Base-by-base conservation (phyloP, 2,329 filamentous ascomycete genomes). In the Botryotinia convoluta region DNA sequence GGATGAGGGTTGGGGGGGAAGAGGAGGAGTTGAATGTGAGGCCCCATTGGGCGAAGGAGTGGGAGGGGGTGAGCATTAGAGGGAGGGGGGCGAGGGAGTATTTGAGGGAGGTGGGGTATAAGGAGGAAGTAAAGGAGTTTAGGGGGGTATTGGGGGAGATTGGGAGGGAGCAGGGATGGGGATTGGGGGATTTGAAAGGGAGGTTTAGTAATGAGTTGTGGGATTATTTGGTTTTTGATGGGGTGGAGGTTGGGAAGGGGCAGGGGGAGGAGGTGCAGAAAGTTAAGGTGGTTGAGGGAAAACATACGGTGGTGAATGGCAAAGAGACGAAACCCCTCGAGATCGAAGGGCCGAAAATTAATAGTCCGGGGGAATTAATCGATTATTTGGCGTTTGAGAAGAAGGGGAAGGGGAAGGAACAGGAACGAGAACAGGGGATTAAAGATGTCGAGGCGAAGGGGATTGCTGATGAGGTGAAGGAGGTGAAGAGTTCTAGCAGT, bases 41-140 rank as follows among this genome's bases (percentile, higher is more conserved):
- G 35, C 84, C 84, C 22, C 84, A 85, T 74, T 84, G 83, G 84
- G 84, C 83, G 0, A 85, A 85, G 77, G 83, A 85, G 73, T 85
- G 84, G 71, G 71, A 72, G 16, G 32, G n/a, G 16, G 35, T 62
- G n/a, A 39, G 6, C 0, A 69, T 72, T 59, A 32, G 71, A 1
- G 39, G 35, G 26, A 39, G 32, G 16, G 9, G 1, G 14, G 71
- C 71, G 7, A n/a, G 32, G n/a, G 45, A 62, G 9, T 69, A 72
- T 22, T 26, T 69, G n/a, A 69, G 39, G 18, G 63, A 54, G 1
- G 18, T n/a, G 8, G 51, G 54, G 42, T 72, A 72, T 20, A 62
- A 42, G n/a, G 54, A 42, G 22, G 48, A 37, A 14, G 20, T 72
- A 0, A 3, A 1, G 1, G 63, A 69, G 57, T 72, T 72, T 69